phyloP scores from a whole-genome alignment of 148 eudicot species.

The Silene conica region DNA sequence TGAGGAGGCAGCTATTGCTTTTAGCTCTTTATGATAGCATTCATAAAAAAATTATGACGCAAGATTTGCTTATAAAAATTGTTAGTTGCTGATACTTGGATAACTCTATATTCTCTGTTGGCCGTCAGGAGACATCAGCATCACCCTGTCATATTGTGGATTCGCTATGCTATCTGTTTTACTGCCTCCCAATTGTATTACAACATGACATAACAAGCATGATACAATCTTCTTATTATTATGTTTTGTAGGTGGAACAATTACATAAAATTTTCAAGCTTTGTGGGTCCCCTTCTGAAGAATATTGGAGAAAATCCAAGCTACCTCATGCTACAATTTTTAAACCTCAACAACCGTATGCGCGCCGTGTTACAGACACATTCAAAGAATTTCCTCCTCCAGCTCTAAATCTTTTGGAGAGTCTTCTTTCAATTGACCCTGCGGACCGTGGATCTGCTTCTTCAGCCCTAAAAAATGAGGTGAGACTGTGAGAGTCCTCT shows the following conservation, averaged over 20 bases:
- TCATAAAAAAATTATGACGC: not conserved
- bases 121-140: not conserved
- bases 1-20: too few species aligned
- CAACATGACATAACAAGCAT: slow-evolving; percentile 1
- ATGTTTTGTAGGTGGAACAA: slow-evolving; percentile 73
- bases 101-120: not conserved
- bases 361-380: slow-evolving; percentile 68
- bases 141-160: not conserved
- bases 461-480: slow-evolving; percentile 79
- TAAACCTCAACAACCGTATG: slow-evolving; percentile 89
- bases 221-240: not conserved
- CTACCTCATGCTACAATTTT: slow-evolving; percentile 89
- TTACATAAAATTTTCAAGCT: slow-evolving; percentile 94
- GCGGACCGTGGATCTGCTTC: slow-evolving; percentile 85
- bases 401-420: not conserved
- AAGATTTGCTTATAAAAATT: not conserved
- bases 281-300: slow-evolving; percentile 98
- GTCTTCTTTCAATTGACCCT: slow-evolving; percentile 69
- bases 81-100: not conserved
- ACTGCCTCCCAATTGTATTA: not conserved
- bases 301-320: slow-evolving; percentile 90
- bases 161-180: not conserved
- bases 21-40: too few species aligned
- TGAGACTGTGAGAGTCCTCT: slow-evolving; percentile 44
- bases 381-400: slow-evolving; percentile 56